Evolutionary conservation across 305 asterid genomes (phyloP).

Genomic region (Fraxinus paxiana): DNA sequence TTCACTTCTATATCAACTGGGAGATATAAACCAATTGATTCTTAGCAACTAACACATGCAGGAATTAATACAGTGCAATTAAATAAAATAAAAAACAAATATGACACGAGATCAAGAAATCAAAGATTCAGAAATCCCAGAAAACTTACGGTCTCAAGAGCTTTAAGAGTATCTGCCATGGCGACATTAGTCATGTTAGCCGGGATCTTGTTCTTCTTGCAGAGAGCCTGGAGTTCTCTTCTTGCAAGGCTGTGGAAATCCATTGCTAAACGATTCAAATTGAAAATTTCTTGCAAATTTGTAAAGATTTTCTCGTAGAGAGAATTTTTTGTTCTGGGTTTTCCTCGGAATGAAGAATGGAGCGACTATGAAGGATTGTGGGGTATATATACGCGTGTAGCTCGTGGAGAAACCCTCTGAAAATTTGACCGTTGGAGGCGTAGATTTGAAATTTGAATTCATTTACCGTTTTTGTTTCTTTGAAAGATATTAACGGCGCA

Average conservation of each 20-base stretch:
- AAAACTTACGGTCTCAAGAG: conserved; percentile 42
- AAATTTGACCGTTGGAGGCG: conserved; percentile 48
- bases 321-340: background rate
- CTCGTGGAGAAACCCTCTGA: conserved; percentile 22
- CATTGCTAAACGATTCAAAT: conserved; percentile 24
- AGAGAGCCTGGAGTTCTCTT: conserved; percentile 65
- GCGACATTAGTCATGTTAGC: conserved; percentile 63
- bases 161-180: conserved; percentile 57
- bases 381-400: conserved; percentile 33
- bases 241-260: conserved; percentile 52
- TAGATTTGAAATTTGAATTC: conserved; percentile 22
- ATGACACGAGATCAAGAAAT: background rate
- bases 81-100: background rate
- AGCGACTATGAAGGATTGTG: conserved; percentile 22
- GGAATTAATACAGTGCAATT: background rate
- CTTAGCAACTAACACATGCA: background rate
- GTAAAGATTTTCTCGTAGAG: background rate
- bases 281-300: background rate
- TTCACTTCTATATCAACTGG: background rate
- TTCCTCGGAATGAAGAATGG: background rate
- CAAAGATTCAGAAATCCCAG: background rate
- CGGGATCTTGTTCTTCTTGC: conserved; percentile 64
- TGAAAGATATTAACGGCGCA: background rate
- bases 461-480: background rate
- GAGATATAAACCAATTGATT: background rate